A percentile compares a stretch with the other conserved stretches of the same genome.
Evolutionary conservation across 192 early-diverging fungal genomes (phyloP).

Genomic region (Entomortierella lignicola): DNA sequence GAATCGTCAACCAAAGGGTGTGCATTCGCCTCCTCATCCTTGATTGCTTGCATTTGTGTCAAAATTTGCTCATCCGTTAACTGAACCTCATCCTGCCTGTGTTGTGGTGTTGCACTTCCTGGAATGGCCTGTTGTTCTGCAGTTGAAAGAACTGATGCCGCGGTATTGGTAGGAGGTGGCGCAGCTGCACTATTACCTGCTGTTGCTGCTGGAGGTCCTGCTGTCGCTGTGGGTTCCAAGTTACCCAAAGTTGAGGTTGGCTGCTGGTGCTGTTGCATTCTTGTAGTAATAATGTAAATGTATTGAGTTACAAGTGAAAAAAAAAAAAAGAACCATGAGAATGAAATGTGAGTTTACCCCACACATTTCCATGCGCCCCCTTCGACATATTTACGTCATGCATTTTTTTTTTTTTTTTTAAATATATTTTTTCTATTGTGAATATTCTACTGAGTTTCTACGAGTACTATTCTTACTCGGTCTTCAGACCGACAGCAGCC

Average conservation of each 20-base stretch:
- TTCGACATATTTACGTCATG: too few species aligned
- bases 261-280: neutral
- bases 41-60: constrained; percentile 61
- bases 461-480: constrained; percentile 4
- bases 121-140: neutral
- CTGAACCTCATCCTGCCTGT: constrained; percentile 1
- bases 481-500: constrained; percentile 19
- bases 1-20: constrained; percentile 64
- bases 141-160: neutral
- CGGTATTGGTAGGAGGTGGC: neutral
- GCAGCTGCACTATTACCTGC: too few species aligned
- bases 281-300: constrained; percentile 2
- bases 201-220: too few species aligned
- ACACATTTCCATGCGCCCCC: too few species aligned
- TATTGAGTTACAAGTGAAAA: neutral
- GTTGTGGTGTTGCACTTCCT: neutral
- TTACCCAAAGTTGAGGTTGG: neutral
- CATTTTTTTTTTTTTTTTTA: too few species aligned
- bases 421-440: too few species aligned
- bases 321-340: neutral
- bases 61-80: constrained; percentile 51
- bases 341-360: too few species aligned
- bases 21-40: constrained; percentile 67
- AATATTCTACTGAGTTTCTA: too few species aligned
- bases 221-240: neutral